A percentile compares a stretch with the other conserved stretches of the same genome.
These are phyloP conservation scores for Salix viminalis DNA, from an alignment of 345 rosid species.

Conservation along the genomic window DNA sequence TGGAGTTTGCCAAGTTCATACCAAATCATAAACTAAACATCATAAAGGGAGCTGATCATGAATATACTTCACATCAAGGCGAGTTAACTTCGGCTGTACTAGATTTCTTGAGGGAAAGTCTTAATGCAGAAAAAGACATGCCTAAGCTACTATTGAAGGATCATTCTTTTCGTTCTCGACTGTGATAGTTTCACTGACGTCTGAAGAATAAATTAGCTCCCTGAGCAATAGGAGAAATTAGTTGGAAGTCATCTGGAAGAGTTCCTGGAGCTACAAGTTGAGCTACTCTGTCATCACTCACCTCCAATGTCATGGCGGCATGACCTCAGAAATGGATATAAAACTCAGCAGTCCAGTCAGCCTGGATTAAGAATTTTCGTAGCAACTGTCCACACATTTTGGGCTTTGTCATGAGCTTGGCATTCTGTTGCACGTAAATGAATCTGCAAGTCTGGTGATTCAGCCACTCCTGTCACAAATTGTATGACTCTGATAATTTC, in stretches of 20 bases:
- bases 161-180: neutral
- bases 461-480: no score
- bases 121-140: neutral
- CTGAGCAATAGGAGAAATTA: neutral
- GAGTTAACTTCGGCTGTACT: constrained; percentile 49
- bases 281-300: no score
- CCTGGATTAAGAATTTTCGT: no score
- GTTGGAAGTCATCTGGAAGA: neutral
- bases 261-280: no score
- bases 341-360: no score
- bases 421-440: no score
- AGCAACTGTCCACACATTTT: no score
- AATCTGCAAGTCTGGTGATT: no score
- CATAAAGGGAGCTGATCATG: constrained; percentile 84
- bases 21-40: constrained; percentile 55
- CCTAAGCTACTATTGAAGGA: neutral
- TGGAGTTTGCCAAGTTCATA: constrained; percentile 57
- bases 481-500: no score
- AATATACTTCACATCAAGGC: constrained; percentile 62
- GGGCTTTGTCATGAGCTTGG: no score
- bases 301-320: no score
- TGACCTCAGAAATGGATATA: no score
- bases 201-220: neutral
- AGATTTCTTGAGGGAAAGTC: constrained; percentile 39
- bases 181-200: neutral